Conservation (phyloP, 2,329 filamentous ascomycete species). For the Bipolaris zeicola region DNA sequence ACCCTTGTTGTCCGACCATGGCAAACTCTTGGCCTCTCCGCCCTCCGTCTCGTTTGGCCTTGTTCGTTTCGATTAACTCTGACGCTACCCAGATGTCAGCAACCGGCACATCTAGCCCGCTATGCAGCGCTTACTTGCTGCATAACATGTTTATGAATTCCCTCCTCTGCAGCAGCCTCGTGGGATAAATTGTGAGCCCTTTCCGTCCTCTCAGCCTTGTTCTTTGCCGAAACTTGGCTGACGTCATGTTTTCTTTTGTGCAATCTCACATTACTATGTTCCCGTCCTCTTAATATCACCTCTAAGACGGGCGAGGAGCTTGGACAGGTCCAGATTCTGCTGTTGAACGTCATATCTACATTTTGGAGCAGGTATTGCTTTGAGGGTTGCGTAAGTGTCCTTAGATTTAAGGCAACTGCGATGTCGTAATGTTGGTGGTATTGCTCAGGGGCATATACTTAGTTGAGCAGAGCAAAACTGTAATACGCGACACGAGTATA, state of each 20-base stretch:
- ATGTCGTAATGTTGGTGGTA: too few species aligned
- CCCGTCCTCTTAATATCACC: neutral
- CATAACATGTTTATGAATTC: neutral
- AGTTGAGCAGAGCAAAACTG: too few species aligned
- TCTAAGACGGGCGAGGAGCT: too few species aligned
- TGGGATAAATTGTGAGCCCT: neutral
- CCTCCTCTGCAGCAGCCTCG: neutral
- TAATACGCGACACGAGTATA: too few species aligned
- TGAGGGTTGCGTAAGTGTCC: too few species aligned
- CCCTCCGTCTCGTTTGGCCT: constrained; percentile 1
- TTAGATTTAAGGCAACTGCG: too few species aligned
- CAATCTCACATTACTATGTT: neutral
- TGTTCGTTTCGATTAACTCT: constrained; percentile 1
- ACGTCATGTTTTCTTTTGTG: neutral
- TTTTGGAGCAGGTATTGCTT: too few species aligned
- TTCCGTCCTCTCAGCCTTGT: neutral
- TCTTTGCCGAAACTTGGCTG: neutral
- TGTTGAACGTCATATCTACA: too few species aligned
- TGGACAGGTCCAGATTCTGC: too few species aligned
- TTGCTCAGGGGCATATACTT: too few species aligned
- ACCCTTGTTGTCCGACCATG: constrained; percentile 8
- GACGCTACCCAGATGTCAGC: neutral
- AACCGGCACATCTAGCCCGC: neutral
- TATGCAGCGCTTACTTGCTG: neutral
- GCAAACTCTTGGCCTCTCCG: constrained; percentile 9